Conservation (phyloP, 371 early-diverging fungal genomes). For the Rhizomucor pusillus region DNA sequence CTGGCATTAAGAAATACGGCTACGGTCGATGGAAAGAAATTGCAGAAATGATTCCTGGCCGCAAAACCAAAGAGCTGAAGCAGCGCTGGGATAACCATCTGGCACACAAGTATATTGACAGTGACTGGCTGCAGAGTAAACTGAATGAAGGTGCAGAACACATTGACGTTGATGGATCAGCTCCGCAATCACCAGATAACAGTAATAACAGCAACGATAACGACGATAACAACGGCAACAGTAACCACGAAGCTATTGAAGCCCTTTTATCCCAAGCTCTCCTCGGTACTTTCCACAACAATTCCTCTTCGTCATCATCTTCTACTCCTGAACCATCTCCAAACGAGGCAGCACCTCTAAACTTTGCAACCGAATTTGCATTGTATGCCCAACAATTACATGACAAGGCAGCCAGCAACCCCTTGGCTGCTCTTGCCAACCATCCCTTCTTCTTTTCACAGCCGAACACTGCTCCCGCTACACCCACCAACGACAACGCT, state of each 20-base stretch:
- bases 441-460: constrained; percentile 28
- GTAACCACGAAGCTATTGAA: constrained; percentile 43
- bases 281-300: constrained; percentile 11
- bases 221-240: constrained; percentile 34
- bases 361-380: constrained; percentile 43
- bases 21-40: constrained; percentile 44
- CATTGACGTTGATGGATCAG: constrained; percentile 20
- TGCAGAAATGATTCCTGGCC: constrained; percentile 34
- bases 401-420: not conserved
- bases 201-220: constrained; percentile 5
- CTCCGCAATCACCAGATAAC: constrained; percentile 15
- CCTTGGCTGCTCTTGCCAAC: constrained; percentile 13
- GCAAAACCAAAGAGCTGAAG: constrained; percentile 37
- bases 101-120: constrained; percentile 32
- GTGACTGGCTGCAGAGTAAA: constrained; percentile 29
- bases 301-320: constrained; percentile 1
- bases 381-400: constrained; percentile 39
- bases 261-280: constrained; percentile 41
- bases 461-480: constrained; percentile 12
- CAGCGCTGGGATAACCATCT: constrained; percentile 39
- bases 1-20: constrained; percentile 30
- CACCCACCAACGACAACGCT: constrained; percentile 11
- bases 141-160: constrained; percentile 17
- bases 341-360: constrained; percentile 5
- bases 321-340: not conserved